Evolutionary conservation across 768 basidiomycete species (phyloP).

Genomic region (Russula emetica): DNA sequence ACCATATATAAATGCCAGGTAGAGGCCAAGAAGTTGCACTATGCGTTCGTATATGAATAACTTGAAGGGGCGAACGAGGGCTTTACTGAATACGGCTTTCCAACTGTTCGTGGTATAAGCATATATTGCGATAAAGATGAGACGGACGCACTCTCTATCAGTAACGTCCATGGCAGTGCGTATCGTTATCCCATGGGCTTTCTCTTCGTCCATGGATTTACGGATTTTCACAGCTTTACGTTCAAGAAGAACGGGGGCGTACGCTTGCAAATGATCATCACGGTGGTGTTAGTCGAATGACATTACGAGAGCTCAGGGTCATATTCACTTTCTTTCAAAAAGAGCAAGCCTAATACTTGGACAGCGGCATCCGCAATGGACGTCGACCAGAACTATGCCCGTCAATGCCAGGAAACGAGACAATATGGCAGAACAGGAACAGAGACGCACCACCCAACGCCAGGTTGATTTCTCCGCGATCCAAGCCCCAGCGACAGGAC

Average conservation of each 20-base stretch:
- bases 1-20: constrained; percentile 66
- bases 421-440: no score
- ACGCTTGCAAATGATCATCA: constrained; percentile 27
- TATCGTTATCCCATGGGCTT: constrained; percentile 37
- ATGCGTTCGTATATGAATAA: constrained; percentile 61
- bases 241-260: constrained; percentile 38
- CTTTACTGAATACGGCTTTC: constrained; percentile 46
- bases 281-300: background rate
- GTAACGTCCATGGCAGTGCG: constrained; percentile 46
- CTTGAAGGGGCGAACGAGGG: constrained; percentile 63
- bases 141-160: constrained; percentile 41
- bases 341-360: constrained; percentile 53
- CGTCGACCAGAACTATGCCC: constrained; percentile 61
- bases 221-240: constrained; percentile 50
- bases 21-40: constrained; percentile 60
- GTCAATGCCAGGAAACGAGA: background rate
- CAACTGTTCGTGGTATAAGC: constrained; percentile 38
- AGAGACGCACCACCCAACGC: constrained; percentile 58
- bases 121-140: background rate
- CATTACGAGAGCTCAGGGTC: background rate
- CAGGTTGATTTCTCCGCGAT: constrained; percentile 60
- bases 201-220: constrained; percentile 46
- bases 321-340: constrained; percentile 57
- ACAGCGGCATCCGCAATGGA: constrained; percentile 52
- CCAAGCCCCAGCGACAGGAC: constrained; percentile 63